Conservation (phyloP, 441 rosid genomes). For the Populus tomentosa region DNA sequence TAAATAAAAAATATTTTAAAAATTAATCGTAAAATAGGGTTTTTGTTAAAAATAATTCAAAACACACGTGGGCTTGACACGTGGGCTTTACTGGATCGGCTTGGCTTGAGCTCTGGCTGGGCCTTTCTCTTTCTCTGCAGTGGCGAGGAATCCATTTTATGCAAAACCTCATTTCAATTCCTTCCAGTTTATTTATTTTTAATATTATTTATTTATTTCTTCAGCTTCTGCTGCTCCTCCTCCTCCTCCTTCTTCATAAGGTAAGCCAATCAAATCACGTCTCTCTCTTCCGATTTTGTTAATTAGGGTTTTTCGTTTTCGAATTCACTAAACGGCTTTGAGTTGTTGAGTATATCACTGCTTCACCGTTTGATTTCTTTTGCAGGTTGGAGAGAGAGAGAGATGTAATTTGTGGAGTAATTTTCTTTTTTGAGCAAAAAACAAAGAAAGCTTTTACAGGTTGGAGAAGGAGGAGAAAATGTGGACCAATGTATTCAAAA, state of each 20-base stretch:
- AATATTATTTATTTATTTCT: no score
- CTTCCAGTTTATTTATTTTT: no score
- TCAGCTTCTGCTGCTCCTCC: no score
- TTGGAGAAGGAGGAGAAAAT: slow-evolving; percentile 20
- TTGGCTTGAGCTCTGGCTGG: background rate
- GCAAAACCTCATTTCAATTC: no score
- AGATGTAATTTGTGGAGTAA: no score
- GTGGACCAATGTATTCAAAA: slow-evolving; percentile 97
- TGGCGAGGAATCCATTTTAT: no score
- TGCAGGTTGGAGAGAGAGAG: background rate
- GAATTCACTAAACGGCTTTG: background rate
- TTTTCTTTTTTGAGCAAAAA: no score
- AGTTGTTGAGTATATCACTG: background rate
- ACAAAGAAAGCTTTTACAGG: background rate
- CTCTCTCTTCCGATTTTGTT: background rate
- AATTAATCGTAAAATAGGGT: no score
- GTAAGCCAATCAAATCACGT: background rate
- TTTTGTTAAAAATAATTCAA: no score
- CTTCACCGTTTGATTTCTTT: no score
- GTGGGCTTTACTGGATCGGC: background rate
- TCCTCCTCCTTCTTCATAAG: no score
- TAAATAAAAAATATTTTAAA: no score
- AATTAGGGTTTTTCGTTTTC: background rate
- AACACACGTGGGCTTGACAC: background rate
- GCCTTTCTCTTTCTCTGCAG: background rate